Percentiles rank a stretch among this genome's conserved stretches.
Evolutionary conservation across 495 filamentous ascomycete species (phyloP).

Genomic region (Diplogelasinospora grovesii): DNA sequence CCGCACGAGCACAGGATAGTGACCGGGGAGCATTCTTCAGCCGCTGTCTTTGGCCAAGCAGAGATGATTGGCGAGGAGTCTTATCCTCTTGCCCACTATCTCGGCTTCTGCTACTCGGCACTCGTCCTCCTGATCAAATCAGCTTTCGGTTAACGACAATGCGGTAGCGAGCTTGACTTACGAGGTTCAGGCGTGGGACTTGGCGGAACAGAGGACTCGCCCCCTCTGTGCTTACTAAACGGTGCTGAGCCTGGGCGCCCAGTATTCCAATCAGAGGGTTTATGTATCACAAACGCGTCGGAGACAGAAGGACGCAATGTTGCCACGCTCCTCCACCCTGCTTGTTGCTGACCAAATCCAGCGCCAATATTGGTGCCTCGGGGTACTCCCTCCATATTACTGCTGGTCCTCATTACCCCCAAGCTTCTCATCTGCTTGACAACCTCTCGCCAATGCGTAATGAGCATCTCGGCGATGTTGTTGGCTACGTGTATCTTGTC

Average conservation of each 20-base stretch:
- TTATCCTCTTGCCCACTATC: not conserved
- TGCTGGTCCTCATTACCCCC: constrained; percentile 20
- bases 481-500: constrained; percentile 48
- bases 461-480: constrained; percentile 51
- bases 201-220: constrained; percentile 18
- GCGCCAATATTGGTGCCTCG: not conserved
- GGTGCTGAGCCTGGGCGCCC: not conserved
- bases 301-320: constrained; percentile 19
- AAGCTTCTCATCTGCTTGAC: constrained; percentile 46
- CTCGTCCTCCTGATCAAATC: constrained; percentile 11
- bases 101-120: constrained; percentile 6
- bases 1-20: constrained; percentile 4
- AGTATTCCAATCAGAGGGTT: constrained; percentile 13
- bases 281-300: constrained; percentile 16
- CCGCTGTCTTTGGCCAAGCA: constrained; percentile 18
- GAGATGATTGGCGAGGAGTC: constrained; percentile 1
- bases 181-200: constrained; percentile 25
- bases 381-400: no score
- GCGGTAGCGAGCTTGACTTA: constrained; percentile 3
- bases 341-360: not conserved
- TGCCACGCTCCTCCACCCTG: not conserved
- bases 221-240: constrained; percentile 7
- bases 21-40: constrained; percentile 15
- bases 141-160: constrained; percentile 1
- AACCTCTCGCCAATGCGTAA: constrained; percentile 52